Evolutionary conservation across 768 basidiomycete genomes (phyloP).

Genomic region (Calvatia gigantea): DNA sequence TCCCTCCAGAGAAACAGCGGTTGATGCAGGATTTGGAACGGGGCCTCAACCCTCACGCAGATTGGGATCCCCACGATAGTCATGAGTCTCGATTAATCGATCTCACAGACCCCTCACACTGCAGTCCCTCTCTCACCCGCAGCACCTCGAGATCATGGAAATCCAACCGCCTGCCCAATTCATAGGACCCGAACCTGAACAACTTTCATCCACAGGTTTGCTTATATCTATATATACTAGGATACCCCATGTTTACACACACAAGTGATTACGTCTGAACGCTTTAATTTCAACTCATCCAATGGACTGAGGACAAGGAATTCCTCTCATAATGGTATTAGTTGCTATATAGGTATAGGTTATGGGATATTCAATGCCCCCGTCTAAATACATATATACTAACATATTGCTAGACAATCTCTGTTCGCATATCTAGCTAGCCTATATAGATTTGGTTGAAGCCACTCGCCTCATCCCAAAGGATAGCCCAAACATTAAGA

Average conservation of each 20-base stretch:
- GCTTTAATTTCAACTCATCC: background rate
- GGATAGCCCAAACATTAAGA: conserved; percentile 62
- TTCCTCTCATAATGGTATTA: background rate
- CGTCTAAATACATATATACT: conserved; percentile 14
- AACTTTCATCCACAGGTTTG: background rate
- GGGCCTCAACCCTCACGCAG: background rate
- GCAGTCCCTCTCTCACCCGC: conserved; percentile 8
- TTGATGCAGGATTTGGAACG: conserved; percentile 27
- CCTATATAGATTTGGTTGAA: conserved; percentile 30
- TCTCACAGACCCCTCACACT: conserved; percentile 1
- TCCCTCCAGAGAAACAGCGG: conserved; percentile 45
- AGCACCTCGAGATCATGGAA: background rate
- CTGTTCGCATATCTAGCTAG: conserved; percentile 1
- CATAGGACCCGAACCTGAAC: background rate
- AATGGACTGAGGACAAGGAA: background rate
- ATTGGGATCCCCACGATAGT: background rate
- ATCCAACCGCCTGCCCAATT: background rate
- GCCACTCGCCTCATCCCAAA: conserved; percentile 51
- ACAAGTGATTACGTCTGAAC: background rate
- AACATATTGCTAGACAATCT: conserved; percentile 2
- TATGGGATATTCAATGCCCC: background rate
- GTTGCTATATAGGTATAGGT: background rate
- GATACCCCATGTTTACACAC: conserved; percentile 7
- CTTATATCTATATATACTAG: conserved; percentile 1
- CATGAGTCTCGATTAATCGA: background rate